These are phyloP conservation scores for Dothideomycetes sp. DNA, from an alignment of 2,329 filamentous ascomycete genomes.

Conservation along the genomic window DNA sequence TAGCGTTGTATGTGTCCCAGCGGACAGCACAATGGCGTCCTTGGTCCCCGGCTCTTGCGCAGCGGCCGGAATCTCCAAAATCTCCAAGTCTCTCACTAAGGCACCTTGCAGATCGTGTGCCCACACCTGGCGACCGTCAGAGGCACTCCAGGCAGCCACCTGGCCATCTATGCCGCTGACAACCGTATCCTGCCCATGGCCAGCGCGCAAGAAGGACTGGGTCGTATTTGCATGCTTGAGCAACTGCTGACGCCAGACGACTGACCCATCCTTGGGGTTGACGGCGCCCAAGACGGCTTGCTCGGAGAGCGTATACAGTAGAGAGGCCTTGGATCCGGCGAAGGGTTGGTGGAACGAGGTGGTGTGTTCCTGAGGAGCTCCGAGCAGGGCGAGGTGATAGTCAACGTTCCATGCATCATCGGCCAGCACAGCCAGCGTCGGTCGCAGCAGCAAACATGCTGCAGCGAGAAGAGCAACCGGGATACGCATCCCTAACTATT, in stretches of 20 bases:
- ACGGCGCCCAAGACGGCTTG: constrained; percentile 74
- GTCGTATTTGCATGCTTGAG: constrained; percentile 26
- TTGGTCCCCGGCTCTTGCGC: constrained; percentile 34
- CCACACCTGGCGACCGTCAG: constrained; percentile 73
- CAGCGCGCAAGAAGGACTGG: constrained; percentile 50
- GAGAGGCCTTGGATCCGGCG: constrained; percentile 68
- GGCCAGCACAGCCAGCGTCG: constrained; percentile 61
- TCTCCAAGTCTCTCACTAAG: constrained; percentile 58
- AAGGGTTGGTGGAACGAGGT: constrained; percentile 93
- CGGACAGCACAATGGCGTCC: constrained; percentile 61
- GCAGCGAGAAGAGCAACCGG: constrained; percentile 10
- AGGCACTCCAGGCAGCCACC: constrained; percentile 73
- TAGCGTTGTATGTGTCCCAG: constrained; percentile 47
- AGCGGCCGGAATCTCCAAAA: constrained; percentile 57
- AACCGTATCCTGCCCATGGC: constrained; percentile 68
- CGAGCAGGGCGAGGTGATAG: constrained; percentile 84
- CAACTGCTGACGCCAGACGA: constrained; percentile 79
- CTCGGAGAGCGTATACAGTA: constrained; percentile 86
- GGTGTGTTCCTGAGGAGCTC: constrained; percentile 66
- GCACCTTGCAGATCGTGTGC: constrained; percentile 46
- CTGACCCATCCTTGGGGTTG: constrained; percentile 71
- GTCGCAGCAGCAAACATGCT: constrained; percentile 34
- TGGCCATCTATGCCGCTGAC: constrained; percentile 59
- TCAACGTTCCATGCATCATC: constrained; percentile 90
- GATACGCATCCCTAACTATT: constrained; percentile 7